Base-by-base conservation (phyloP, 345 rosid species). In the Litchi chinensis region DNA sequence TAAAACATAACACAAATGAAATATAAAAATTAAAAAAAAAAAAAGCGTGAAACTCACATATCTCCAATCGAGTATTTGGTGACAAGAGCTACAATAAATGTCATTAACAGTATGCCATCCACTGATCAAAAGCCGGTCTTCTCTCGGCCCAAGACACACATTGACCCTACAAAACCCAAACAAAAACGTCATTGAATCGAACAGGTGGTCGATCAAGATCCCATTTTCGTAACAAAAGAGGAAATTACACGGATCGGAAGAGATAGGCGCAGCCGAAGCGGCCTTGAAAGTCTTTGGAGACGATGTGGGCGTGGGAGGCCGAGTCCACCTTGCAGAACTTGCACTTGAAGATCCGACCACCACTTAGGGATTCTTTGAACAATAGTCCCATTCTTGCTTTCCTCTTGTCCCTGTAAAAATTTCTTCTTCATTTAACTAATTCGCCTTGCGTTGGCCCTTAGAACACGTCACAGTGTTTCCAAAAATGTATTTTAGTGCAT, bases 21-120 rank as follows among this genome's bases (percentile, higher is more conserved):
- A 59, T 19, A n/a, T 28, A 28, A 0, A n/a, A n/a, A 28, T 28
- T 1, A 28, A 52, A 52, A 15, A 52, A 52, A 3, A n/a, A 71
- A 24, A 10, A 21, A 46, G 68, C 8, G 32, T 64, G 18, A 48
- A 66, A 70, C 89, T 80, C 78, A 82, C 87, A 76, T 87, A 84
- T 87, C 74, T 82, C 87, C 89, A 87, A 37, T 87, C 87, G 24
- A 87, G 57, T 11, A 87, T 63, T 68, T 84, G 84, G 39, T 78
- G 89, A 80, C 86, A 87, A 66, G 87, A 87, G 83, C 89, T 82
- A 76, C 89, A 87, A 21, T 76, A 84, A 71, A 87, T 80, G 73
- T 87, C 89, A 41, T 72, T 84, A 26, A 87, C 86, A 19, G 56
- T 76, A 65, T 84, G 89, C 81, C 80, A 79, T 71, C 89, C 87